Evolutionary conservation across 2,329 filamentous ascomycete genomes (phyloP).

Genomic region (Alternaria hordeiaustralica): DNA sequence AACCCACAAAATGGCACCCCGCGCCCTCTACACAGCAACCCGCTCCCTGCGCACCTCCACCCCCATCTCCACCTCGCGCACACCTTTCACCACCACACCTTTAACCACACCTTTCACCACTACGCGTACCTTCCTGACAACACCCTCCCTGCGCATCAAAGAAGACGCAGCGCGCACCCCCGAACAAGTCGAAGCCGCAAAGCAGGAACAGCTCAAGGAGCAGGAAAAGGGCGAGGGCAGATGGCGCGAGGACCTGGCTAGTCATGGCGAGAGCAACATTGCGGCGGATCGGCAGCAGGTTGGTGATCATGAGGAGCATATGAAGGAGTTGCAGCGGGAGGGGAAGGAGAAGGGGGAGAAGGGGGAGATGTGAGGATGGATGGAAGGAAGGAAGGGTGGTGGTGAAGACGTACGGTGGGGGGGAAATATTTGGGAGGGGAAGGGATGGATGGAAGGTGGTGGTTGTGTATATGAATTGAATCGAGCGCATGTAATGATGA

Average conservation of each 20-base stretch:
- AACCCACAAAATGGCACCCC: conserved; percentile 21
- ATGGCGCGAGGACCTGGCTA: conserved; percentile 54
- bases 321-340: conserved; percentile 54
- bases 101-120: conserved; percentile 6
- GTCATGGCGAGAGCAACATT: conserved; percentile 49
- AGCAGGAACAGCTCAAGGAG: conserved; percentile 54
- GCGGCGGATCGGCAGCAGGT: conserved; percentile 53
- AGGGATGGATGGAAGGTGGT: neutral
- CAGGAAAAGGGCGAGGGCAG: conserved; percentile 52
- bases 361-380: conserved; percentile 30
- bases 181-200: conserved; percentile 51
- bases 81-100: neutral
- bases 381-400: neutral
- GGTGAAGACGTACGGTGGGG: too few relatives aligned
- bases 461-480: neutral
- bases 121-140: conserved; percentile 39
- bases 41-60: conserved; percentile 11
- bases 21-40: conserved; percentile 18
- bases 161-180: conserved; percentile 50
- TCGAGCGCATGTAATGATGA: neutral
- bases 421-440: accelerated
- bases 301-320: conserved; percentile 51
- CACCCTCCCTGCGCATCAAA: conserved; percentile 45
- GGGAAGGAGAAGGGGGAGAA: conserved; percentile 51
- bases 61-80: neutral